Evolutionary conservation across 2,329 filamentous ascomycete species (phyloP).

Genomic region (Sordariomycetes sp.): DNA sequence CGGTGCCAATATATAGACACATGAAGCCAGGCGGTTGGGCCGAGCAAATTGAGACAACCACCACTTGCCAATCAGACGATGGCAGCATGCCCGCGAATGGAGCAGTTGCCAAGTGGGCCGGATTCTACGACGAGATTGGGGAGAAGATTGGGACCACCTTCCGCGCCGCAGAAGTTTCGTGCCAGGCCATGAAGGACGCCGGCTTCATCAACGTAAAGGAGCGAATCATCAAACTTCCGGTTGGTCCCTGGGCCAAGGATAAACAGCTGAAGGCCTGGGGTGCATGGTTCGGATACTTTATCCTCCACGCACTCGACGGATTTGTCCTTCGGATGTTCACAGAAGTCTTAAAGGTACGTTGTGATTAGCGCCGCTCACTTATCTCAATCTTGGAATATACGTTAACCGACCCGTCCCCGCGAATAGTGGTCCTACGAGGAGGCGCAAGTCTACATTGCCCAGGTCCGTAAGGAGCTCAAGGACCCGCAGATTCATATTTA

Average conservation of each 20-base stretch:
- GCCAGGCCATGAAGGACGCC: conserved; percentile 6
- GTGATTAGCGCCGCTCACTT: background rate
- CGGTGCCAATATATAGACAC: conserved; percentile 6
- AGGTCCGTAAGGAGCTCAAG: conserved; percentile 16
- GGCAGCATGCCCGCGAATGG: conserved; percentile 8
- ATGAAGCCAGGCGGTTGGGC: conserved; percentile 21
- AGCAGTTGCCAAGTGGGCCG: conserved; percentile 9
- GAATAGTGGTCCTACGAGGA: conserved; percentile 9
- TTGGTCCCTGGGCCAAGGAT: conserved; percentile 23
- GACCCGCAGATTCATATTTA: conserved; percentile 18
- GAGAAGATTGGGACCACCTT: conserved; percentile 12
- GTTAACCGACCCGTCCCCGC: background rate
- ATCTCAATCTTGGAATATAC: background rate
- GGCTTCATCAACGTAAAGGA: conserved; percentile 8
- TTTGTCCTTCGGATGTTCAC: conserved; percentile 12
- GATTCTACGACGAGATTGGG: conserved; percentile 8
- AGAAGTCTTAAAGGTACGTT: conserved; percentile 14
- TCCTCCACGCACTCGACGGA: conserved; percentile 12
- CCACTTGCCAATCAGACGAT: conserved; percentile 12
- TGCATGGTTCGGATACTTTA: conserved; percentile 12
- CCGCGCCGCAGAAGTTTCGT: conserved; percentile 8
- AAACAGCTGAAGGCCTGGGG: conserved; percentile 17
- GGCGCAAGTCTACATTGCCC: conserved; percentile 18
- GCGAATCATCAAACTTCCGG: conserved; percentile 18
- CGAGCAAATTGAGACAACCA: conserved; percentile 10